Conservation (phyloP, 2,329 filamentous ascomycete genomes). For the Fusarium keratoplasticum region DNA sequence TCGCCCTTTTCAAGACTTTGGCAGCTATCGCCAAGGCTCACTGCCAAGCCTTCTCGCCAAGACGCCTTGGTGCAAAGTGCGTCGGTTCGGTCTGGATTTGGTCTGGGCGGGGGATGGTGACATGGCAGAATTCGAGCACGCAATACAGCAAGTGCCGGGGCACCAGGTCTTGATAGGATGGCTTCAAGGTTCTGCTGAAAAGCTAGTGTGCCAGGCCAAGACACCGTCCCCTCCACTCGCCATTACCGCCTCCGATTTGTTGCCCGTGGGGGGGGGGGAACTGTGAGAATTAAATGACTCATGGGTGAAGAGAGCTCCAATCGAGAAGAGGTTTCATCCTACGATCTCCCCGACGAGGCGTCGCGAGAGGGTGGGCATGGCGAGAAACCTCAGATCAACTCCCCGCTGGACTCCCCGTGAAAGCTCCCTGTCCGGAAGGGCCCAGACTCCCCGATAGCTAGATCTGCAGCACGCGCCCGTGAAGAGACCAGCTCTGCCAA, state of each 20-base stretch:
- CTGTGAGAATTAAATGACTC: slow-evolving; percentile 37
- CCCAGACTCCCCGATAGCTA: neutral
- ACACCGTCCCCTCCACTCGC: slow-evolving; percentile 21
- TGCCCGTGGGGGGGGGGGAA: slow-evolving; percentile 28
- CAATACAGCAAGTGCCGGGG: slow-evolving; percentile 34
- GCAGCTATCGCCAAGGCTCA: neutral
- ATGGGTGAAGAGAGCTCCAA: slow-evolving; percentile 19
- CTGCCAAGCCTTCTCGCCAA: slow-evolving; percentile 11
- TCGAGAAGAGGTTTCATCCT: neutral
- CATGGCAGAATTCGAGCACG: slow-evolving; percentile 39
- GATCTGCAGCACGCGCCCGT: neutral
- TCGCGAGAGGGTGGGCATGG: slow-evolving; percentile 1
- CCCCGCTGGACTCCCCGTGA: slow-evolving; percentile 25
- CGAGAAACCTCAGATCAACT: slow-evolving; percentile 26
- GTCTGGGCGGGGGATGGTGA: slow-evolving; percentile 29
- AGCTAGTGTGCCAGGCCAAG: slow-evolving; percentile 24
- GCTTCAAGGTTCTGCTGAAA: neutral
- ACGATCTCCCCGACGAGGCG: slow-evolving; percentile 29
- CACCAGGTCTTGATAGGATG: slow-evolving; percentile 15
- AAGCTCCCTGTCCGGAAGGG: neutral
- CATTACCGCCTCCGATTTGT: slow-evolving; percentile 30
- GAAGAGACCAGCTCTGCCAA: slow-evolving; percentile 10
- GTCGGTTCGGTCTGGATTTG: slow-evolving; percentile 9
- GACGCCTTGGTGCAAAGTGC: neutral
- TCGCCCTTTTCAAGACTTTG: slow-evolving; percentile 21